Evolutionary conservation across 345 rosid species (phyloP).

Genomic region (Garcia nutans): DNA sequence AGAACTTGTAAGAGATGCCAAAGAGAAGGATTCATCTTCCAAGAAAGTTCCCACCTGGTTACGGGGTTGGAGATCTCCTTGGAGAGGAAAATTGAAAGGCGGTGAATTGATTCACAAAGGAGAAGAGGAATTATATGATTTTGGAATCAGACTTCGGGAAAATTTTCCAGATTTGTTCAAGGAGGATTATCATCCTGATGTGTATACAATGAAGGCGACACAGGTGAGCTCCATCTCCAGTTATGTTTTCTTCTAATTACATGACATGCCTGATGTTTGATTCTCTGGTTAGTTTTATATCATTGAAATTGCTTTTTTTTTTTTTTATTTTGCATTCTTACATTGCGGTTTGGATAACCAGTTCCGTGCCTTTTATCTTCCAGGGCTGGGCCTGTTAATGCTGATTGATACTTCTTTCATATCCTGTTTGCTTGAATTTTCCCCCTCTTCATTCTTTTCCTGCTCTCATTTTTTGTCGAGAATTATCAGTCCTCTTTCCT

Average conservation of each 20-base stretch:
- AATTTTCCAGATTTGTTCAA: slow-evolving; percentile 67
- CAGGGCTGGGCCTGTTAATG: neutral
- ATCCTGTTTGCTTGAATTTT: neutral
- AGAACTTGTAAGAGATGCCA: slow-evolving; percentile 55
- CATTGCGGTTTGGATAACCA: neutral
- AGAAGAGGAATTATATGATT: slow-evolving; percentile 71
- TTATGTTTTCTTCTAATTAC: neutral
- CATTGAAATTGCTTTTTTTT: neutral
- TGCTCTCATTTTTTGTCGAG: neutral
- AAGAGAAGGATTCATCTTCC: slow-evolving; percentile 40
- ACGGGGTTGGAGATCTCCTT: slow-evolving; percentile 70
- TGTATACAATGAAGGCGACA: slow-evolving; percentile 69
- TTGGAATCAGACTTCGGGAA: slow-evolving; percentile 72
- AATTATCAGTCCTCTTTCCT: slow-evolving; percentile 10
- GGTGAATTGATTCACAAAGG: slow-evolving; percentile 76
- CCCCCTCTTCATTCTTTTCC: too few relatives aligned
- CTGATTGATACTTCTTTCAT: neutral
- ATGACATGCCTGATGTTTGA: neutral
- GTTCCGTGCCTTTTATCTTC: neutral
- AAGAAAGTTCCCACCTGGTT: slow-evolving; percentile 71
- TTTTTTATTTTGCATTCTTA: neutral
- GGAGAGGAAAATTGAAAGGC: slow-evolving; percentile 79
- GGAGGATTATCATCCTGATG: slow-evolving; percentile 85
- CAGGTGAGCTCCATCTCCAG: slow-evolving; percentile 48
- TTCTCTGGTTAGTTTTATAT: neutral